phyloP scores from a whole-genome alignment of 441 rosid species.

The Croton laevigatus region DNA sequence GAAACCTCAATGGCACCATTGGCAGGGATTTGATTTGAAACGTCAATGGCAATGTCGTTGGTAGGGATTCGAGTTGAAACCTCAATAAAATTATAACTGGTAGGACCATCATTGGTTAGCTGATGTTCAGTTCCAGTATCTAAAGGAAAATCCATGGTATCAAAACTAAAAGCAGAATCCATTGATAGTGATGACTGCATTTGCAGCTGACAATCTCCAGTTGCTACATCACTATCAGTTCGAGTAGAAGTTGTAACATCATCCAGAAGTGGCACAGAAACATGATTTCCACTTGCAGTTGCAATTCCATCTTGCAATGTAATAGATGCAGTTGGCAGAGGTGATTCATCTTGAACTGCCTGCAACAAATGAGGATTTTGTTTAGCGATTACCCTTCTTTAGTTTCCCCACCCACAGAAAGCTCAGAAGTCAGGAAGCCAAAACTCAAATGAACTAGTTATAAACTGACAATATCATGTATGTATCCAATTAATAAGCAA shows the following conservation, averaged over 20 bases:
- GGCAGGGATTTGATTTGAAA: background rate
- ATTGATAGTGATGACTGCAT: constrained; percentile 16
- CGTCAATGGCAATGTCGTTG: too few relatives aligned
- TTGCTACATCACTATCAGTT: constrained; percentile 22
- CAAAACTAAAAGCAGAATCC: constrained; percentile 16
- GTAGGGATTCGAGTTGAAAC: too few relatives aligned
- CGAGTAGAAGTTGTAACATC: constrained; percentile 28
- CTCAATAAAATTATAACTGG: constrained; percentile 13
- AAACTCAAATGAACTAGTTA: background rate
- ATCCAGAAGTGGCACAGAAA: constrained; percentile 21
- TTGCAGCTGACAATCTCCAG: constrained; percentile 26
- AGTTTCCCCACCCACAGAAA: background rate
- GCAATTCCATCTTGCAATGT: constrained; percentile 32
- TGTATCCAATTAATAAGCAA: background rate
- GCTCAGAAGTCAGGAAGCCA: background rate
- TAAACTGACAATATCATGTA: background rate
- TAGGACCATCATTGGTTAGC: constrained; percentile 26
- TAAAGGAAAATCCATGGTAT: constrained; percentile 22
- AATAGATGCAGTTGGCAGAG: constrained; percentile 30
- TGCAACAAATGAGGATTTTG: constrained; percentile 23
- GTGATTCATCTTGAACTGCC: constrained; percentile 34
- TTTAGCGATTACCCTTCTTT: background rate
- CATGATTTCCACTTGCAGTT: constrained; percentile 26
- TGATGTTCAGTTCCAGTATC: constrained; percentile 28
- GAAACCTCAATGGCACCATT: too few relatives aligned